Percentiles rank a stretch among this genome's conserved stretches.
Evolutionary conservation across 768 basidiomycete genomes (phyloP).

Genomic region (Boletus subparvulus): DNA sequence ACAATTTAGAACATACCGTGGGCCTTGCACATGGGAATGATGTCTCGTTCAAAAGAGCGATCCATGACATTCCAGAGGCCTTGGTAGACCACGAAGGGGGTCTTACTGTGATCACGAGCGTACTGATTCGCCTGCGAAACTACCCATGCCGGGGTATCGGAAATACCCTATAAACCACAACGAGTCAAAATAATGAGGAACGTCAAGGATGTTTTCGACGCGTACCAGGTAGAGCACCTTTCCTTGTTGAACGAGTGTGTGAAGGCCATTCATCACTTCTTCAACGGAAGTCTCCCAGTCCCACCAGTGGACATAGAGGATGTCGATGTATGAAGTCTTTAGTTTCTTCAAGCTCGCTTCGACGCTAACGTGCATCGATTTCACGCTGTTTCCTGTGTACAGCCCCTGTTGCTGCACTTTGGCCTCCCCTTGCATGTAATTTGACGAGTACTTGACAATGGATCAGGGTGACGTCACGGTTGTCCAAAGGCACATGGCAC

Average conservation of each 20-base stretch:
- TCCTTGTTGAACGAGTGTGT: constrained; percentile 41
- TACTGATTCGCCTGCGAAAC: constrained; percentile 51
- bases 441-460: constrained; percentile 19
- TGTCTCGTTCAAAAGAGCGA: constrained; percentile 53
- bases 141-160: constrained; percentile 50
- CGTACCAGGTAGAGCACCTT: constrained; percentile 44
- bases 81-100: constrained; percentile 56
- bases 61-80: constrained; percentile 44
- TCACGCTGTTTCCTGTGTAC: constrained; percentile 39
- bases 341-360: constrained; percentile 48
- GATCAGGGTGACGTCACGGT: background rate
- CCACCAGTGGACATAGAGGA: constrained; percentile 57
- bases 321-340: constrained; percentile 57
- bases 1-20: constrained; percentile 31
- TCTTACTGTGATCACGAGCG: constrained; percentile 45
- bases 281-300: constrained; percentile 45
- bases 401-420: constrained; percentile 23
- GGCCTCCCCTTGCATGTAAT: constrained; percentile 16
- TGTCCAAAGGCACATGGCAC: background rate
- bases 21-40: constrained; percentile 39
- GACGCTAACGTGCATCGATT: constrained; percentile 34
- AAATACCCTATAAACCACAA: constrained; percentile 33
- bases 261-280: constrained; percentile 48
- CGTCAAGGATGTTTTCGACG: background rate
- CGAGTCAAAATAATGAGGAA: background rate